Base-by-base conservation (phyloP, 768 basidiomycete genomes). In the Termitomyces eurrhizus region DNA sequence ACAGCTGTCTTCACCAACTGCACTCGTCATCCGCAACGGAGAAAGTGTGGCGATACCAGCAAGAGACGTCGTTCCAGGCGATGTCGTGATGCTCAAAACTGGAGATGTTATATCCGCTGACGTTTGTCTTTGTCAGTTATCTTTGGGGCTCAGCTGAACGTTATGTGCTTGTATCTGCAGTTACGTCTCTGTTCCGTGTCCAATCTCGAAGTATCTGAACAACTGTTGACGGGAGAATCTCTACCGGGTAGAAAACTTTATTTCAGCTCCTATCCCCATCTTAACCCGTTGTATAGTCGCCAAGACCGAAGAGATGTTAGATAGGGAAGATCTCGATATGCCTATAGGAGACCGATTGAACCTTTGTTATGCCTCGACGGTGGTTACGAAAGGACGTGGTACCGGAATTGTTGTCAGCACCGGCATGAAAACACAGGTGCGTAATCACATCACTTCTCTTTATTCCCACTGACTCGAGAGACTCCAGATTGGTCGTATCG, bases 351-450 rank as follows among this genome's bases (percentile, higher is more conserved):
- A 81, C 57, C 75, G 78, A 26, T 62, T 74, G 45, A 80, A 81
- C 57, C 67, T 81, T 45, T 76, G 74, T 29, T 77, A 75, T 65
- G 79, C 77, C 42, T 83, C 75, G 45, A 81, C 68, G 4, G 59
- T 74, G n/a, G 73, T 76, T 12, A 76, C 73, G 8, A 82, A 83
- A 68, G 83, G 82, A 49, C 77, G 82, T 37, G 81, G 77, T 4
- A 74, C 75, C 14, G 80, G 79, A 35, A 72, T 85, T 42, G 76
- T 79, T 50, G 72, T 78, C 52, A 72, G 68, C 21, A 83, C 81
- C n/a, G 82, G 76, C 11, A 83, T 84, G 83, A 67, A 73, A 49
- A 82, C 83, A 3, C 80, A 83, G 67, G 78, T 82, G 49, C 73
- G 51, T 71, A 67, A 45, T 69, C 68, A 13, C n/a, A 32, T 49